These are phyloP conservation scores for Colletotrichum orchidophilum DNA, from an alignment of 2,329 filamentous ascomycete genomes.

Conservation along the genomic window DNA sequence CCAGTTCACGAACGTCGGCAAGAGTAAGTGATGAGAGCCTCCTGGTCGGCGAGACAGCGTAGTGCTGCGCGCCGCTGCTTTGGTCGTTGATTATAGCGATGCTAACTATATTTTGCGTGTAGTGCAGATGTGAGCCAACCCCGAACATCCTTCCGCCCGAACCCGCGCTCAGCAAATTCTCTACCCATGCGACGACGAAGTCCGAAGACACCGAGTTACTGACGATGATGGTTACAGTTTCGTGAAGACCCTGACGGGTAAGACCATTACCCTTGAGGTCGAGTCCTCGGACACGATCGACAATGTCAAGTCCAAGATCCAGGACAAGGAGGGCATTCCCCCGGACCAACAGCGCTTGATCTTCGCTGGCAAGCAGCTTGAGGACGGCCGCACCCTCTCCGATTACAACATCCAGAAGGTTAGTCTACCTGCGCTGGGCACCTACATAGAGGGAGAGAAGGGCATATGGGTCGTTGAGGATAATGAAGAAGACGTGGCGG, in stretches of 20 bases:
- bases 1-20: conserved; percentile 60
- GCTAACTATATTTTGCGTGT: conserved; percentile 42
- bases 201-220: conserved; percentile 36
- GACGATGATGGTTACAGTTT: conserved; percentile 70
- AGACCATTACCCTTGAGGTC: conserved; percentile 99
- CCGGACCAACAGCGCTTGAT: conserved; percentile 98
- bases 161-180: background rate
- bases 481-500: background rate
- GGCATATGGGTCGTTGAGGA: background rate
- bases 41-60: background rate
- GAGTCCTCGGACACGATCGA: conserved; percentile 99
- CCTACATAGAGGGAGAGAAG: background rate
- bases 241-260: conserved; percentile 99
- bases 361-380: conserved; percentile 98
- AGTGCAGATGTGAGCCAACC: conserved; percentile 88
- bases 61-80: background rate
- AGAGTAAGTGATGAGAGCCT: conserved; percentile 60
- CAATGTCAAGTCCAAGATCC: conserved; percentile 99
- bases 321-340: conserved; percentile 99
- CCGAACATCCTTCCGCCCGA: conserved; percentile 31
- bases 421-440: conserved; percentile 47
- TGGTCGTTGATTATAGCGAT: conserved; percentile 11
- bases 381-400: conserved; percentile 95
- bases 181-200: conserved; percentile 29
- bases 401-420: conserved; percentile 99